Percentiles rank a stretch among this genome's conserved stretches.
Evolutionary conservation across 495 filamentous ascomycete genomes (phyloP).

Genomic region (Neurospora sp.): DNA sequence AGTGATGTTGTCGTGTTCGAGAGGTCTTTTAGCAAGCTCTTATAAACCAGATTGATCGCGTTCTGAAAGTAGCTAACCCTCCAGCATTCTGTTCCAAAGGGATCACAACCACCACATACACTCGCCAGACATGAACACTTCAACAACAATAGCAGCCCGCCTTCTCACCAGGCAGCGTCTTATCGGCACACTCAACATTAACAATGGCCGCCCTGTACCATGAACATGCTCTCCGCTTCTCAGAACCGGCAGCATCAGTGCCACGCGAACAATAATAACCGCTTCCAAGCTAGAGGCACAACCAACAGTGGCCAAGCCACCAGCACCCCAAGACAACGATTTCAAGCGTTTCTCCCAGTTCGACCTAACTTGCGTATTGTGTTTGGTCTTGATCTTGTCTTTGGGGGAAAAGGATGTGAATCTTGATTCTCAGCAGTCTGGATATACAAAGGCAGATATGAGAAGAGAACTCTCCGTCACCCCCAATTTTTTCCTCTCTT

Average conservation of each 20-base stretch:
- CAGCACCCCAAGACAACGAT: neutral
- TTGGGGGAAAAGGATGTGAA: no score
- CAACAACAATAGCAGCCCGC: neutral
- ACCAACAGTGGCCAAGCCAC: neutral
- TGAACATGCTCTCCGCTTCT: neutral
- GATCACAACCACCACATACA: neutral
- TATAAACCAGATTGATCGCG: neutral
- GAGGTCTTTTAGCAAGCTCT: neutral
- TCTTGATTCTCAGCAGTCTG: neutral
- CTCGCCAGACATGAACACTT: neutral
- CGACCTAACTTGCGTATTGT: conserved; percentile 26
- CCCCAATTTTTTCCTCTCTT: neutral
- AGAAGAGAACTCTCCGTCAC: neutral
- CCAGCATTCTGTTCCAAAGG: neutral
- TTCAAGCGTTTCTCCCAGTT: conserved; percentile 32
- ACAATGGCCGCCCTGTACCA: neutral
- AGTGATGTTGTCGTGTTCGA: neutral
- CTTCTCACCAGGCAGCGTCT: neutral
- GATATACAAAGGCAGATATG: neutral
- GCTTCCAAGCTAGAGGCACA: neutral
- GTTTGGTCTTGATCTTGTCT: no score
- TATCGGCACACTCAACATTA: neutral
- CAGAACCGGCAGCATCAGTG: neutral
- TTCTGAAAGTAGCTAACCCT: no score
- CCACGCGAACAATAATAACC: neutral